Evolutionary conservation across 2,329 filamentous ascomycete species (phyloP), one percentile per base, ranked within the genome.

Genomic region (Gnomoniopsis sp.): DNA sequence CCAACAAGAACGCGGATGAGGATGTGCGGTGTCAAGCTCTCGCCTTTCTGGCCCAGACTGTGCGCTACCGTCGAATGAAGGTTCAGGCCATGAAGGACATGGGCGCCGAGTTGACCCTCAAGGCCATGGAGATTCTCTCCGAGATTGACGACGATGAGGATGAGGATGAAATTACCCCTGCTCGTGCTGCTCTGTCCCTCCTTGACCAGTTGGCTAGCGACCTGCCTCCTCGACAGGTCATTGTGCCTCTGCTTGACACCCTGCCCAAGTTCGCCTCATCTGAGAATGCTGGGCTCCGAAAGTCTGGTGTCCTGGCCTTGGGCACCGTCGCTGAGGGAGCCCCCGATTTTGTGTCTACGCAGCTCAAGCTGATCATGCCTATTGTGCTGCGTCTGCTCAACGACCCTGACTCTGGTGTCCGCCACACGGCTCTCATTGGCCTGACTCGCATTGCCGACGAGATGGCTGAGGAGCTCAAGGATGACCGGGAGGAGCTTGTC

Each of bases 291-390:
- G 87, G 91, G 67, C 89, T 89, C 77, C 88, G 93, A 61, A 90
- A 93, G 75, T 93, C 93, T 56, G 93, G 90, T 75, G 95, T 98
- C 70, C 82, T 98, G 63, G 89, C 93, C 51, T 84, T 99, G 6
- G 93, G 93, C 60, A 96, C 93, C 79, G 93, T 91, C 67, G 93
- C 96, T 55, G 95, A 98, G 79, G 95, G 95, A 67, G 93, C 95
- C 33, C 95, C 95, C 17, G 95, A 99, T 74, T 99, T 98, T 75
- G 92, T 98, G 69, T 91, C 91, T 64, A 96, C 93, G 21, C 95
- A 99, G 75, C 85, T 98, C 63, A 83, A 88, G 69, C 84, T 88
- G 65, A 89, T 98, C 65, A 85, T 98, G 72, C 95, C 95, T 51
- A 82, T 90, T 66, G 87, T 98, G 60, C 81, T 97, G 59, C 87